These are phyloP conservation scores for Gossypium trilobum DNA, from an alignment of 441 rosid genomes.

Conservation along the genomic window DNA sequence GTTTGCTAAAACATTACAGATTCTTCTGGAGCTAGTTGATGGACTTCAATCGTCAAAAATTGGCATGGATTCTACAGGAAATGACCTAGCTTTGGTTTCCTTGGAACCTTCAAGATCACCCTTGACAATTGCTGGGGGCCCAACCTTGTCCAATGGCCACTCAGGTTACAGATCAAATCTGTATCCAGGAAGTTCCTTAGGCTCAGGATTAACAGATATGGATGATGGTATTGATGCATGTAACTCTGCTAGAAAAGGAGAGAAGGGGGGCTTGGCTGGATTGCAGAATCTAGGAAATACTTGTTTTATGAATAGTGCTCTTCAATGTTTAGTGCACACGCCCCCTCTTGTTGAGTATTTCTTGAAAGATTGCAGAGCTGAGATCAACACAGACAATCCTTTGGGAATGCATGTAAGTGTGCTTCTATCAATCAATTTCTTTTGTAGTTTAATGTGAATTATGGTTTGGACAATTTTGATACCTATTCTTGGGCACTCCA, in stretches of 20 bases:
- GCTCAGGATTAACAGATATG: slow-evolving; percentile 23
- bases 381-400: slow-evolving; percentile 51
- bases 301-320: slow-evolving; percentile 62
- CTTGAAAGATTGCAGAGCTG: slow-evolving; percentile 41
- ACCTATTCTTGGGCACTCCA: slow-evolving; percentile 2
- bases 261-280: slow-evolving; percentile 54
- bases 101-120: slow-evolving; percentile 55
- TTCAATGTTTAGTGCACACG: slow-evolving; percentile 62
- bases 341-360: slow-evolving; percentile 52
- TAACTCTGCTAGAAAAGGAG: slow-evolving; percentile 33
- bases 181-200: slow-evolving; percentile 33
- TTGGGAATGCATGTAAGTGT: slow-evolving; percentile 53
- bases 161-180: slow-evolving; percentile 28
- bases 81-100: slow-evolving; percentile 56
- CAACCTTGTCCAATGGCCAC: slow-evolving; percentile 42
- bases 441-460: neutral
- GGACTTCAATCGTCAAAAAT: slow-evolving; percentile 28
- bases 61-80: slow-evolving; percentile 39
- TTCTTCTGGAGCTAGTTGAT: slow-evolving; percentile 47
- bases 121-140: slow-evolving; percentile 43
- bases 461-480: neutral
- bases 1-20: slow-evolving; percentile 26
- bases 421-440: neutral
- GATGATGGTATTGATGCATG: slow-evolving; percentile 31
- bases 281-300: slow-evolving; percentile 64